Conservation (phyloP, 305 asterid species). For the Fraxinus albicans region DNA sequence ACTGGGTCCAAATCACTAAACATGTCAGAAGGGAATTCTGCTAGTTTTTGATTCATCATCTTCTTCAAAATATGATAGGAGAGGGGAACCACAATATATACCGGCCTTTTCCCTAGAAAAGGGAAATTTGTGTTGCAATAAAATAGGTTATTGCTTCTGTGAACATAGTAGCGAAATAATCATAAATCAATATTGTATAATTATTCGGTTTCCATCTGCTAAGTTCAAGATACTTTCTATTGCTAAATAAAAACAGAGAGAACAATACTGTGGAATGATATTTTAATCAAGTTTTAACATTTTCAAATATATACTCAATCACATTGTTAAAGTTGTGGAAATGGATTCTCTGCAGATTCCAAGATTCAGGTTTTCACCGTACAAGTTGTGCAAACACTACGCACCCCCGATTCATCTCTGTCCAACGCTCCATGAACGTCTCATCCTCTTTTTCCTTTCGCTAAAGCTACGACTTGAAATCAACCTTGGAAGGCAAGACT, state of each 20-base stretch:
- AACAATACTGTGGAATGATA: neutral
- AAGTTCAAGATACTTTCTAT: neutral
- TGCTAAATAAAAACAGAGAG: neutral
- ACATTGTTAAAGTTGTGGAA: neutral
- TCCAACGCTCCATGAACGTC: constrained; percentile 19
- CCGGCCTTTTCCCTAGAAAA: too few species aligned
- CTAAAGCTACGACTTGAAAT: constrained; percentile 35
- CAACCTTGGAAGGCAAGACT: constrained; percentile 42
- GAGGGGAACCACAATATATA: too few species aligned
- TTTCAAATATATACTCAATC: neutral
- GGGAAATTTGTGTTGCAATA: too few species aligned
- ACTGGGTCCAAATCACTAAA: too few species aligned
- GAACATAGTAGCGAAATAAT: too few species aligned
- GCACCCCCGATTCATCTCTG: neutral
- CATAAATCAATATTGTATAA: too few species aligned
- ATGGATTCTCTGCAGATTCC: neutral
- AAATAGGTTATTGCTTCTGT: too few species aligned
- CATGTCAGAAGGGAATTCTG: too few species aligned
- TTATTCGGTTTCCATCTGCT: neutral
- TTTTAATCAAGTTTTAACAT: neutral
- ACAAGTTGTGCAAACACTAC: neutral
- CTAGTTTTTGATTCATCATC: too few species aligned
- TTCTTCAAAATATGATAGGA: too few species aligned
- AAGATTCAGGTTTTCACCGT: neutral
- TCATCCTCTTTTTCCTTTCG: constrained; percentile 33